These are phyloP conservation scores for Gonium pectorale DNA, from an alignment of 139 green algal genomes.

Conservation along the genomic window DNA sequence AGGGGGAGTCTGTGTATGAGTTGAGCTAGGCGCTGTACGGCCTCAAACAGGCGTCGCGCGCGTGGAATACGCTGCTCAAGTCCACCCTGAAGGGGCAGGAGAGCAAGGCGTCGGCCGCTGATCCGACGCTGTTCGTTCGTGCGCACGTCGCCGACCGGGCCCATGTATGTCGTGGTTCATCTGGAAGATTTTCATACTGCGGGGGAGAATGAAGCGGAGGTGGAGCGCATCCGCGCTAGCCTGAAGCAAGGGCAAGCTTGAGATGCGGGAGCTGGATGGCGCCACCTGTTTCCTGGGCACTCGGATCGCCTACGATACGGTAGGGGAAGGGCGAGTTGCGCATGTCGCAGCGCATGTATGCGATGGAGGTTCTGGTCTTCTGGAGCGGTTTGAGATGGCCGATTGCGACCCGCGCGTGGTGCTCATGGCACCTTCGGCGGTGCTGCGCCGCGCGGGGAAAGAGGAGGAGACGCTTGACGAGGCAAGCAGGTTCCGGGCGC, in stretches of 20 bases:
- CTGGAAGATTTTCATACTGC: constrained; percentile 55
- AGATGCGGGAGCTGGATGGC: constrained; percentile 30
- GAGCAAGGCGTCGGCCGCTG: background rate
- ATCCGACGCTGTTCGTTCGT: constrained; percentile 9
- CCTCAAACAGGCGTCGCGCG: constrained; percentile 53
- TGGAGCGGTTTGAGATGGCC: background rate
- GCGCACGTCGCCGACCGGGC: too few relatives aligned
- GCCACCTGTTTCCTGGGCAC: constrained; percentile 36
- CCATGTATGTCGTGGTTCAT: constrained; percentile 41
- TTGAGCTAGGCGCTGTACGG: constrained; percentile 61
- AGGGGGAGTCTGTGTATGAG: background rate
- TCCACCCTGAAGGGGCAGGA: constrained; percentile 6
- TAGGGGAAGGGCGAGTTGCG: background rate
- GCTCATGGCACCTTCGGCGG: background rate
- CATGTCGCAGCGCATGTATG: background rate
- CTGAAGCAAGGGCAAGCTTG: background rate
- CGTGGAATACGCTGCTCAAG: constrained; percentile 46
- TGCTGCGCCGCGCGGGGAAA: constrained; percentile 40
- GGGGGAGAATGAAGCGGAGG: background rate
- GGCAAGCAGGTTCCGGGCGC: constrained; percentile 7
- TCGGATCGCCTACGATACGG: constrained; percentile 6
- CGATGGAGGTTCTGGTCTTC: background rate
- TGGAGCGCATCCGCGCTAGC: background rate
- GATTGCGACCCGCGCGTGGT: background rate
- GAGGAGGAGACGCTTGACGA: constrained; percentile 59